Base-by-base conservation (phyloP, 139 green algal genomes). In the Astrephomene gubernaculifera region DNA sequence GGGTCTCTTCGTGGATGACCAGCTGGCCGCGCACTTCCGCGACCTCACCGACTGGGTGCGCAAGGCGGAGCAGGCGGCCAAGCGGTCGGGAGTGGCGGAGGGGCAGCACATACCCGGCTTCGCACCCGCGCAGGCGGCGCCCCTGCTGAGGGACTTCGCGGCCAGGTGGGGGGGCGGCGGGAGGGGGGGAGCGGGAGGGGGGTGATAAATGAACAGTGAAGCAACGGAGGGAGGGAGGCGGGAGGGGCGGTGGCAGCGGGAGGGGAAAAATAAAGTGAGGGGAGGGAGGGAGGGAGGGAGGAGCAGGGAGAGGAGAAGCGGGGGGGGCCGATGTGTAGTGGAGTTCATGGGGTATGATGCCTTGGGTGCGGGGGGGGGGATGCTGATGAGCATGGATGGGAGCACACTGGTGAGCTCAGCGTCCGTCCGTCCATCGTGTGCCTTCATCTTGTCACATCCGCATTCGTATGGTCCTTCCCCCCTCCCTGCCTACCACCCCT, bases 1-100 rank as follows among this genome's bases (percentile, higher is more conserved):
- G 4, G 68, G 79, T 24, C 86, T 96, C 41, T 98, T 97, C 78
- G 94, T 97, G 87, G 96, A 98, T 69, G 94, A 98, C 76, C 88
- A 95, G 85, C 92, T 99, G 70, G 64, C 44, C 17, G 74, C 81
- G 25, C 93, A 98, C 87, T 98, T 97, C 87, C 79, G 82, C 27
- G 85, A 87, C 31, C 86, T 98, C 54, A 81, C 97, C 14, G 90
- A 90, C 41, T 98, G 95, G 90, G 93, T 98, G 29, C 94, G 94
- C 71, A 96, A 96, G 84, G 94, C 93, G 72, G 87, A 94, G 87
- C 84, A 91, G 82, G 87, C 90, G 73, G 81, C 88, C 68, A 93
- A 93, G 86, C 83, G 91, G 38, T 45, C 57, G 25, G 85, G 67
- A 17, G 81, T 92, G 31, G 69, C 91, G 14, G 95, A 97, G 57